Conservation (phyloP, 1,284 basidiomycete species). For the Inonotus hispidus region DNA sequence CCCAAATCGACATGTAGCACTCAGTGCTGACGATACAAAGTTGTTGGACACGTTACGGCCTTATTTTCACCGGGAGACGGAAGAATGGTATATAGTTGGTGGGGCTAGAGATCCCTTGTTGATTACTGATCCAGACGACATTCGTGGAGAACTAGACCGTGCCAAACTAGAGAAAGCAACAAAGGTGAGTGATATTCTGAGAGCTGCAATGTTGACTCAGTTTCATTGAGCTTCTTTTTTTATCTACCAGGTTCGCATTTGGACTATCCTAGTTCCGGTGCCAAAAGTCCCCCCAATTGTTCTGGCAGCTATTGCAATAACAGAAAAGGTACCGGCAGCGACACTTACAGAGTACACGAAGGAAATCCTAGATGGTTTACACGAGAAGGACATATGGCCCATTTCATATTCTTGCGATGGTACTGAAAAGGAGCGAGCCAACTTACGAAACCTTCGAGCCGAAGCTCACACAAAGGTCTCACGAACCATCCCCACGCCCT, state of each 20-base stretch:
- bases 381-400: background rate
- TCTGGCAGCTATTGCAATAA: background rate
- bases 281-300: background rate
- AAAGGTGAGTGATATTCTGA: too few species aligned
- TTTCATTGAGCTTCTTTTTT: background rate
- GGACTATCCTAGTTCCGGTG: background rate
- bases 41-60: too few species aligned
- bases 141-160: too few species aligned
- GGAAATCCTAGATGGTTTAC: background rate
- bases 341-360: background rate
- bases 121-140: too few species aligned
- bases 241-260: background rate
- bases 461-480: background rate
- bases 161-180: too few species aligned
- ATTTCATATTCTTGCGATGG: background rate
- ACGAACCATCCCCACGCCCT: background rate
- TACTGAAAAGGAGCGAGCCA: background rate
- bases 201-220: too few species aligned
- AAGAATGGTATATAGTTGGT: too few species aligned
- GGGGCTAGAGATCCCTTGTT: too few species aligned
- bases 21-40: too few species aligned
- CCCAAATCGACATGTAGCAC: too few species aligned
- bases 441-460: background rate
- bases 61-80: too few species aligned
- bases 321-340: background rate